These are phyloP conservation scores for Dalbergia cochinchinensis DNA, from an alignment of 306 rosid species.

Conservation along the genomic window DNA sequence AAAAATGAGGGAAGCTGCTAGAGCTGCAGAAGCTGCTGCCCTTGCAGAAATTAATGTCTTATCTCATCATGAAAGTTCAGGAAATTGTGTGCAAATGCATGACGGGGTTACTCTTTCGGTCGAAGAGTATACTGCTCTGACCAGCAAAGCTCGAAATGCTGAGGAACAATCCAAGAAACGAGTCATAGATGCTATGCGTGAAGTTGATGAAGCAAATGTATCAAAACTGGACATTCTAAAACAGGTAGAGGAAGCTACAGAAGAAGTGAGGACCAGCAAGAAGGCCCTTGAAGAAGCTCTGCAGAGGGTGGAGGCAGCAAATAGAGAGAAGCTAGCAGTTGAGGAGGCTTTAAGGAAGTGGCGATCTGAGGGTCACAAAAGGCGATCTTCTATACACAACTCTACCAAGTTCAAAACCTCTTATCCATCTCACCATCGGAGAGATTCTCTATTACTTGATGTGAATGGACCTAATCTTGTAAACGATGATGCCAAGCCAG, in stretches of 20 bases:
- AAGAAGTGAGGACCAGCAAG: constrained; percentile 74
- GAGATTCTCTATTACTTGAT: constrained; percentile 67
- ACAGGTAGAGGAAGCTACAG: constrained; percentile 74
- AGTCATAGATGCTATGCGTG: constrained; percentile 71
- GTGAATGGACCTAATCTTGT: constrained; percentile 68
- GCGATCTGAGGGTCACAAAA: constrained; percentile 72
- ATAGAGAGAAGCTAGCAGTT: constrained; percentile 76
- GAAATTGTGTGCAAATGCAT: constrained; percentile 7
- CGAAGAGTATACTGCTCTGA: constrained; percentile 73
- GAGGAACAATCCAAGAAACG: constrained; percentile 71
- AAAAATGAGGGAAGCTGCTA: constrained; percentile 90
- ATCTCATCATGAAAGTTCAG: constrained; percentile 42
- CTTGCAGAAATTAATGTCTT: constrained; percentile 75
- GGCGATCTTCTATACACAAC: constrained; percentile 58
- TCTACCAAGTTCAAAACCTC: constrained; percentile 80
- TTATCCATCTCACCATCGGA: constrained; percentile 53
- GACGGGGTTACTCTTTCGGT: constrained; percentile 70
- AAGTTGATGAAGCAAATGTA: constrained; percentile 71
- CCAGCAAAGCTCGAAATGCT: constrained; percentile 62
- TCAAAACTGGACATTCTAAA: constrained; percentile 65
- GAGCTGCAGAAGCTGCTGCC: constrained; percentile 81
- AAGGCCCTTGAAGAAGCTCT: constrained; percentile 81
- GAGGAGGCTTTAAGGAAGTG: constrained; percentile 90
- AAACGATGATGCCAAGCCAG: constrained; percentile 59
- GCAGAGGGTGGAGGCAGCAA: constrained; percentile 83